Percentiles rank a stretch among this genome's conserved stretches.
These are phyloP conservation scores for Aspergillus ellipticus DNA, from an alignment of 495 filamentous ascomycete genomes.

Conservation along the genomic window DNA sequence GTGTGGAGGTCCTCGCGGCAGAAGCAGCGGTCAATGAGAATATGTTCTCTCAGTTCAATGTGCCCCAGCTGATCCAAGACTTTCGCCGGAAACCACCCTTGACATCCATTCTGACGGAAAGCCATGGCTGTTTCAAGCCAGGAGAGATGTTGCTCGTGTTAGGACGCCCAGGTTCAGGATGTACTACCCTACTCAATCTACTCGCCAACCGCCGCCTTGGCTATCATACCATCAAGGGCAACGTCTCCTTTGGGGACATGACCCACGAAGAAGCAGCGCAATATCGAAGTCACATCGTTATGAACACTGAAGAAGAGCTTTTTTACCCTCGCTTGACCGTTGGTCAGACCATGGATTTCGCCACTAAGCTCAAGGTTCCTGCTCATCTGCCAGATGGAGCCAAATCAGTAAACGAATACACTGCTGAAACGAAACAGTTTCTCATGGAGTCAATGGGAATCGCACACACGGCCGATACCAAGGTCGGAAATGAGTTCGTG, in stretches of 20 bases:
- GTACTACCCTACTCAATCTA: conserved; percentile 48
- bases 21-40: conserved; percentile 22
- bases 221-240: conserved; percentile 50
- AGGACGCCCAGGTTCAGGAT: conserved; percentile 31
- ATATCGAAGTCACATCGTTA: conserved; percentile 63
- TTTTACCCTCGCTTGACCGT: conserved; percentile 64
- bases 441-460: conserved; percentile 70
- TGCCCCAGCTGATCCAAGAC: conserved; percentile 7
- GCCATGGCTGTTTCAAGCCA: conserved; percentile 41
- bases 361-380: conserved; percentile 41
- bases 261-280: conserved; percentile 48
- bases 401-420: conserved; percentile 49
- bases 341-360: conserved; percentile 64
- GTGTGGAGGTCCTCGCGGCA: conserved; percentile 15
- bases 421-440: conserved; percentile 56
- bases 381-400: conserved; percentile 27
- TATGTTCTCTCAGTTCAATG: conserved; percentile 17
- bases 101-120: conserved; percentile 12
- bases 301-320: conserved; percentile 58
- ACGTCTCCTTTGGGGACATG: conserved; percentile 57
- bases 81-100: conserved; percentile 12
- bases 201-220: conserved; percentile 56
- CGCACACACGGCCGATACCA: conserved; percentile 74
- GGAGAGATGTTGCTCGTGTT: conserved; percentile 34
- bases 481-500: conserved; percentile 73